These are phyloP conservation scores for Dichomitus squalens DNA, from an alignment of 1,284 basidiomycete genomes.

Conservation along the genomic window DNA sequence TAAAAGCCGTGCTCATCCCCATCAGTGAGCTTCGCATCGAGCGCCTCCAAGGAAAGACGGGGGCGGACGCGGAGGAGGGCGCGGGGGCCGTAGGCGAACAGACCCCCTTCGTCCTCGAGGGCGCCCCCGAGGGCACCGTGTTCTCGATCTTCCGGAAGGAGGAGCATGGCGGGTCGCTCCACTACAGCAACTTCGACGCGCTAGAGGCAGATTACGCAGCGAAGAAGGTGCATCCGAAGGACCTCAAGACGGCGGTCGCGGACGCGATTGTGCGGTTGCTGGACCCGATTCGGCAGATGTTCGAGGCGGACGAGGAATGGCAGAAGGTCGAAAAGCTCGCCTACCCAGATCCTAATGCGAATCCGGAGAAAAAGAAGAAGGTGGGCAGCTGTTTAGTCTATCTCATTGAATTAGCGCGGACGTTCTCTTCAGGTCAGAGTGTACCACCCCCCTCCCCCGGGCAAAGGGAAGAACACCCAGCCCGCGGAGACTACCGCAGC, in stretches of 20 bases:
- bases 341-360: conserved; percentile 80
- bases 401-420: not conserved
- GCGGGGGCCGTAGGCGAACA: conserved; percentile 48
- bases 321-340: conserved; percentile 77
- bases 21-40: conserved; percentile 79
- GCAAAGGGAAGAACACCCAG: conserved; percentile 64
- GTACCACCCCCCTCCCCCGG: conserved; percentile 78
- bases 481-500: conserved; percentile 16
- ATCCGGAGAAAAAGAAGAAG: conserved; percentile 68
- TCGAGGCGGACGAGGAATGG: conserved; percentile 82
- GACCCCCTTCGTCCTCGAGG: conserved; percentile 62
- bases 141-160: conserved; percentile 80
- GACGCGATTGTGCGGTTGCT: conserved; percentile 80
- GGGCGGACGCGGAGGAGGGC: conserved; percentile 43
- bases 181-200: conserved; percentile 71
- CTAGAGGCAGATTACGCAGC: conserved; percentile 80
- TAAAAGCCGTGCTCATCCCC: conserved; percentile 88
- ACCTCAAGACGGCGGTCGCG: conserved; percentile 86
- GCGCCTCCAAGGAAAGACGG: conserved; percentile 43
- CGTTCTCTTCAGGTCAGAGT: conserved; percentile 44
- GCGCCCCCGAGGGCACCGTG: conserved; percentile 81
- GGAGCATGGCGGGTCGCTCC: conserved; percentile 84
- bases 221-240: conserved; percentile 86
- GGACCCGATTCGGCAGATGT: conserved; percentile 81
- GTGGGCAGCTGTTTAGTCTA: conserved; percentile 28